Base-by-base conservation (phyloP, 169 alveolate genomes). In the Eimeria zaria region DNA sequence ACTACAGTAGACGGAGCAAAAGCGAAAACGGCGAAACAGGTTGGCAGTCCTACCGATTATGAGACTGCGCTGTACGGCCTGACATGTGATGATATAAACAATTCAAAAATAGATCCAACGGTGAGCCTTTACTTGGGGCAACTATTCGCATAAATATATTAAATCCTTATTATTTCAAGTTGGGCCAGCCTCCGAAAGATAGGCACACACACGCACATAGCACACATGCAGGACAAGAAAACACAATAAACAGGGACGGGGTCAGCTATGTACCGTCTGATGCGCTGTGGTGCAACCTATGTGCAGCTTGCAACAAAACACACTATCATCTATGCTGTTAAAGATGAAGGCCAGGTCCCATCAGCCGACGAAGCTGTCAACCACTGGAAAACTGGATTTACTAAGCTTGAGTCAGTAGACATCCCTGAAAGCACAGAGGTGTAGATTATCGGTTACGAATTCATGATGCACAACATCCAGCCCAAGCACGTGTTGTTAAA, bases 361-460 rank as follows among this genome's bases (percentile, higher is more conserved):
- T 55, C 91, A 11, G 78, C 91, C 0, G 44, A 36, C 6, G 93
- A 85, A 41, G 93, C 93, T 16, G 73, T 85, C n/a, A n/a, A 30
- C 0, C 62, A 22, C 64, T 85, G 93, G 93, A 46, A 62, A 36
- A 22, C 48, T 7, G 93, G 93, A 41, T 60, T 60, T 36, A 36
- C 9, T 44, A 30, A 60, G 80, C 93, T 85, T 46, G 73, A 53
- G 91, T 83, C 53, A 33, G 91, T 4, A 18, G 14, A 14, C 73
- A 58, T 36, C 74, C 53, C 55, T 46, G 6, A 22, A 11, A 73
- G 16, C 51, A 73, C 33, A 39, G 55, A 33, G 33, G n/a, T 33
- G 22, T n/a, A 39, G 83, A n/a, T 2, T 73, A 44, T 39, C 33
- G 33, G 83, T 6, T 20, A 3, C n/a, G 5, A 18, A 6, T 2